These are phyloP conservation scores for Xylaria nigripes DNA, from an alignment of 495 filamentous ascomycete genomes.

Conservation along the genomic window DNA sequence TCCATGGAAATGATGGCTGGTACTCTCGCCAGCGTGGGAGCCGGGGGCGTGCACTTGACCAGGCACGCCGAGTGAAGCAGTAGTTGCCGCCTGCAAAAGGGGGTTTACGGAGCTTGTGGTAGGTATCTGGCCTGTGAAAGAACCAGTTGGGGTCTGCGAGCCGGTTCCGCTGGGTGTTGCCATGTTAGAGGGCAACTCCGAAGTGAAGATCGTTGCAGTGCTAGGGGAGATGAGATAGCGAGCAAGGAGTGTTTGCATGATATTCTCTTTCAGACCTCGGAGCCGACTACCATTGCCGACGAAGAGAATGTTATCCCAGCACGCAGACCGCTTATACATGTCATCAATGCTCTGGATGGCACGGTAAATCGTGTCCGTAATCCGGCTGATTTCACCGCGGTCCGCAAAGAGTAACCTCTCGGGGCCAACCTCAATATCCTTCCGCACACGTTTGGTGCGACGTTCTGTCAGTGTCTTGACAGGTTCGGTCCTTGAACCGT, in stretches of 20 bases:
- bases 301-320: conserved; percentile 86
- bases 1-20: conserved; percentile 61
- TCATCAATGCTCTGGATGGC: conserved; percentile 72
- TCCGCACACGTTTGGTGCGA: conserved; percentile 41
- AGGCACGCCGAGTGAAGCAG: conserved; percentile 48
- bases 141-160: conserved; percentile 71
- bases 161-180: conserved; percentile 86
- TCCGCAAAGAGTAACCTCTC: conserved; percentile 81
- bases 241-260: conserved; percentile 65
- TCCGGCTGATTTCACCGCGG: conserved; percentile 62
- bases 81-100: conserved; percentile 86
- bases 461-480: conserved; percentile 25
- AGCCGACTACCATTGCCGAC: conserved; percentile 82
- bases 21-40: conserved; percentile 30
- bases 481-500: conserved; percentile 1
- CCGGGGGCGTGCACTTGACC: conserved; percentile 32
- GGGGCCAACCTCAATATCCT: conserved; percentile 76
- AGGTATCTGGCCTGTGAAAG: conserved; percentile 48
- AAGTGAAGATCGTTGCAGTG: conserved; percentile 89
- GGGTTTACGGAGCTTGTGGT: conserved; percentile 66
- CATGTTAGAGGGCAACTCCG: conserved; percentile 84
- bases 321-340: conserved; percentile 65
- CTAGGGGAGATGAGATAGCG: conserved; percentile 88
- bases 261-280: conserved; percentile 77
- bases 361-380: conserved; percentile 74